phyloP scores from a whole-genome alignment of 1,284 basidiomycete species.

The Ustilago shanxiensis region DNA sequence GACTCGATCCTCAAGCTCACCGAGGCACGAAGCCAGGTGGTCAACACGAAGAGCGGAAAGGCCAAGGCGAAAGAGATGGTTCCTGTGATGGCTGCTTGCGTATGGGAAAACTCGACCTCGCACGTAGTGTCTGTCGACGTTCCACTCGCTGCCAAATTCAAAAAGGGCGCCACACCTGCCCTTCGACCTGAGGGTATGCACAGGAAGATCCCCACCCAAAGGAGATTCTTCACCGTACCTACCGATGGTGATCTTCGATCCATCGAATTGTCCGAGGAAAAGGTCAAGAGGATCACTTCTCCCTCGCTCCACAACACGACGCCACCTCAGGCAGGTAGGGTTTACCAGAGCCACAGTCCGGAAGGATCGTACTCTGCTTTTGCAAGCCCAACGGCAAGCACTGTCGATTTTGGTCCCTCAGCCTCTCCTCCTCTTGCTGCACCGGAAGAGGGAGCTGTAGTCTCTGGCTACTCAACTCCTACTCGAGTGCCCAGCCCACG shows the following conservation, averaged over 20 bases:
- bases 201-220: slow-evolving; percentile 37
- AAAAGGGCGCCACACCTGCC: slow-evolving; percentile 27
- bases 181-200: slow-evolving; percentile 34
- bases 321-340: neutral
- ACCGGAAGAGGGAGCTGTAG: slow-evolving; percentile 10
- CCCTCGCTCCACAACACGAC: neutral
- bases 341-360: neutral
- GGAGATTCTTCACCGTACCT: slow-evolving; percentile 51
- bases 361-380: neutral
- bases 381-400: slow-evolving; percentile 13
- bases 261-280: slow-evolving; percentile 38
- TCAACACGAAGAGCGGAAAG: slow-evolving; percentile 19
- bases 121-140: slow-evolving; percentile 47
- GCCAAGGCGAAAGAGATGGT: slow-evolving; percentile 43
- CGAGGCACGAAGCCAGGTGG: slow-evolving; percentile 16
- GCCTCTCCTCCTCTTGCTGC: slow-evolving; percentile 20
- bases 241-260: slow-evolving; percentile 44
- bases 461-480: slow-evolving; percentile 34
- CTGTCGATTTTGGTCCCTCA: slow-evolving; percentile 3
- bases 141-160: slow-evolving; percentile 49
- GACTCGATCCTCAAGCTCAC: slow-evolving; percentile 51
- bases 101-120: slow-evolving; percentile 55
- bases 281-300: slow-evolving; percentile 29
- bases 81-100: slow-evolving; percentile 58
- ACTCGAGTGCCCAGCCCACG: slow-evolving; percentile 28